These are phyloP conservation scores for Hemisphaericaspora xylanilytica DNA, from an alignment of 1,139 yeast genomes.

Conservation along the genomic window DNA sequence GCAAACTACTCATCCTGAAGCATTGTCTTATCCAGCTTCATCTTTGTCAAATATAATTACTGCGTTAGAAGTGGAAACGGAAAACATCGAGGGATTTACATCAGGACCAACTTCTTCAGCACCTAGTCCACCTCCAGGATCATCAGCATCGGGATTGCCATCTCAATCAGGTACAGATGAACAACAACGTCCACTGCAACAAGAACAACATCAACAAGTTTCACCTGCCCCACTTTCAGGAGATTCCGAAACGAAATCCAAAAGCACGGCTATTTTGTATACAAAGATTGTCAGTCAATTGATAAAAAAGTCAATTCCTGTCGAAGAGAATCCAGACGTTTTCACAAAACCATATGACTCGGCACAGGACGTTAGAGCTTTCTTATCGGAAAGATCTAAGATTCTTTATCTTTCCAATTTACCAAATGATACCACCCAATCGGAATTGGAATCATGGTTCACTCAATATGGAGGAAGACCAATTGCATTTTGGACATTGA, in stretches of 20 bases:
- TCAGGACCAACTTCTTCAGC: slow-evolving; percentile 9
- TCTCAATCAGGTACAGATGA: too few relatives aligned
- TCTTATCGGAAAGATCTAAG: slow-evolving; percentile 69
- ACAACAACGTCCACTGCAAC: slow-evolving; percentile 4
- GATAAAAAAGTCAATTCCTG: slow-evolving; percentile 52
- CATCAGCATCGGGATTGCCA: slow-evolving; percentile 1
- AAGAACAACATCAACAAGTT: slow-evolving; percentile 10
- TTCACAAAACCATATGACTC: slow-evolving; percentile 74
- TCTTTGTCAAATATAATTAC: slow-evolving; percentile 53
- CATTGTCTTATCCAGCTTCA: slow-evolving; percentile 49
- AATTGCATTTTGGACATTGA: slow-evolving; percentile 84
- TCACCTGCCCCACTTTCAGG: slow-evolving; percentile 3
- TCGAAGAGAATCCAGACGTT: slow-evolving; percentile 52
- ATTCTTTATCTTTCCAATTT: slow-evolving; percentile 76
- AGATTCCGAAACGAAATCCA: slow-evolving; percentile 10
- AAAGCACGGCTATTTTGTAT: slow-evolving; percentile 21
- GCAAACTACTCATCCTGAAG: slow-evolving; percentile 63
- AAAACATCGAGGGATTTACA: slow-evolving; percentile 14
- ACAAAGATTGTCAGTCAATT: slow-evolving; percentile 50
- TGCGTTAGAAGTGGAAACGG: slow-evolving; percentile 56
- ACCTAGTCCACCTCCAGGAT: slow-evolving; percentile 10
- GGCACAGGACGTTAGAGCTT: slow-evolving; percentile 65
- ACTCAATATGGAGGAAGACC: slow-evolving; percentile 85
- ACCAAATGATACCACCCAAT: slow-evolving; percentile 83
- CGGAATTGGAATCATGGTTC: slow-evolving; percentile 90